Percentiles rank a stretch among this genome's conserved stretches.
Conservation (phyloP, 208 protist genomes). For the Endotrypanum monterogeii region DNA sequence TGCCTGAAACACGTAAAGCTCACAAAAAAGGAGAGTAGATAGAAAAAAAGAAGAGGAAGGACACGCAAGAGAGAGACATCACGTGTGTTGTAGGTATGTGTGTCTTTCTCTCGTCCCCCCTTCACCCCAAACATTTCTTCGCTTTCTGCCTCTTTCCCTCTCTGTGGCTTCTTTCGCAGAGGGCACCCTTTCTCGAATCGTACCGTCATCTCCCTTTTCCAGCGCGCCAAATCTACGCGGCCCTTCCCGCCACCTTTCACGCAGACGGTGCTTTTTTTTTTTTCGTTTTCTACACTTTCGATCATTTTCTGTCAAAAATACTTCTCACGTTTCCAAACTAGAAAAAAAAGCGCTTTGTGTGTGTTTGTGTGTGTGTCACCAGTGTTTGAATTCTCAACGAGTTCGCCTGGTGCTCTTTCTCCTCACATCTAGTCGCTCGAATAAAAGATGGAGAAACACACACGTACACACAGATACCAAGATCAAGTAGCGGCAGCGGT, state of each 20-base stretch:
- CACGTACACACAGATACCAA: not conserved
- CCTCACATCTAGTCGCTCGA: not conserved
- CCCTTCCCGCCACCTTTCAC: not conserved
- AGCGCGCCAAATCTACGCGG: not conserved
- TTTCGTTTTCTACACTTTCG: not conserved
- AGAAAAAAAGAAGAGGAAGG: not conserved
- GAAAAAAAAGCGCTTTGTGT: not conserved
- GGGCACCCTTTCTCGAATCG: no score
- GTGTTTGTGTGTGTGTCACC: not conserved
- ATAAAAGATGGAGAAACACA: not conserved
- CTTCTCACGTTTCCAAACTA: constrained; percentile 1
- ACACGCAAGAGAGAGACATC: not conserved
- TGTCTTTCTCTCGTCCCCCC: not conserved
- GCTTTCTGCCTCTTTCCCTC: not conserved
- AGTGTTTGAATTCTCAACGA: not conserved
- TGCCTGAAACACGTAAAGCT: not conserved
- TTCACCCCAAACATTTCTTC: not conserved
- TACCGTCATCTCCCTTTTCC: not conserved
- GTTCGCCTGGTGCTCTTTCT: not conserved
- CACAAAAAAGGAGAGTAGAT: not conserved
- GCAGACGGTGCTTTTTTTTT: not conserved
- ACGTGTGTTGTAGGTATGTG: not conserved
- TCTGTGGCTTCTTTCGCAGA: not conserved
- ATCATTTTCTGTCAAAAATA: not conserved
- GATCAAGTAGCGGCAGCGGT: no score